These are phyloP conservation scores for Endogone sp. DNA, from an alignment of 192 early-diverging fungal species.

Conservation along the genomic window DNA sequence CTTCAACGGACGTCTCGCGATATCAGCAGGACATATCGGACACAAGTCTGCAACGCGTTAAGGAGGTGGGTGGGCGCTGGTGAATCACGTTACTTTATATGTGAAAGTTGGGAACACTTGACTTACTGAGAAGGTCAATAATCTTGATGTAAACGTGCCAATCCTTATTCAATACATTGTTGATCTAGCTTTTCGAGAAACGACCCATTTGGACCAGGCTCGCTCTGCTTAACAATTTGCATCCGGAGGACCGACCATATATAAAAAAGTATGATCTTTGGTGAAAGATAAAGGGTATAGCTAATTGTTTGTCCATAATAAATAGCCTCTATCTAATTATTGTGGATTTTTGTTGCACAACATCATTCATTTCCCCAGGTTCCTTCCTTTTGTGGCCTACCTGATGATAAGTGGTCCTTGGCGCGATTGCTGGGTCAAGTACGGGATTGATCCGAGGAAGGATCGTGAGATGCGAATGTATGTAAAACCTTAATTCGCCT, in stretches of 20 bases:
- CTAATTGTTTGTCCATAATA: too few relatives aligned
- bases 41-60: constrained; percentile 11
- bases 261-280: background rate
- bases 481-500: background rate
- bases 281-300: too few relatives aligned
- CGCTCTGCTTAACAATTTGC: constrained; percentile 21
- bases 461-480: constrained; percentile 21
- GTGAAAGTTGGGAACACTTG: too few relatives aligned
- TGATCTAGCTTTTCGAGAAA: constrained; percentile 36
- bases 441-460: constrained; percentile 37
- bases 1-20: constrained; percentile 17
- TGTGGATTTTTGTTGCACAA: background rate
- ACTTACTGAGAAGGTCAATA: too few relatives aligned
- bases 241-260: background rate
- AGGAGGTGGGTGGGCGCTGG: constrained; percentile 2
- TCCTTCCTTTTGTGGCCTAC: constrained; percentile 28
- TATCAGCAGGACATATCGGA: constrained; percentile 10
- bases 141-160: too few relatives aligned
- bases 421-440: constrained; percentile 44
- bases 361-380: constrained; percentile 8
- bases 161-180: too few relatives aligned
- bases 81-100: background rate
- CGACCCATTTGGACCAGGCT: constrained; percentile 41
- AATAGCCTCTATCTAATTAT: background rate
- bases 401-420: constrained; percentile 37